phyloP scores from a whole-genome alignment of 164 flowering plant species.

The Vitis riparia region DNA sequence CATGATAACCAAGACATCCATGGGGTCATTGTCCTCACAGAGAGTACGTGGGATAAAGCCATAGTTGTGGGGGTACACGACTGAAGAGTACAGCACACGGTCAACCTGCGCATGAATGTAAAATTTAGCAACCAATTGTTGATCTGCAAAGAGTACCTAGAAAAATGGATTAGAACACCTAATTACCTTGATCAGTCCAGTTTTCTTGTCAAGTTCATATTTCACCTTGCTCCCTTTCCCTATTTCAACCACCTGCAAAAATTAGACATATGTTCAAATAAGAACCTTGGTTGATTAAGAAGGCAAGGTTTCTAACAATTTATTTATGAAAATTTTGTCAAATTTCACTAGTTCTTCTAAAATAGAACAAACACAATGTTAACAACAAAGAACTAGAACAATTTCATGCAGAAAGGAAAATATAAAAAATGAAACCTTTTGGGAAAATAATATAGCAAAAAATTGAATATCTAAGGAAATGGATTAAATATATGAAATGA shows the following conservation, averaged over 20 bases:
- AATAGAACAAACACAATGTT: no score
- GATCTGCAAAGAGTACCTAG: not conserved
- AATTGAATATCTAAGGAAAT: no score
- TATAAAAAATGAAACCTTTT: no score
- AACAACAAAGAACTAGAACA: no score
- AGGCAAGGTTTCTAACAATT: not conserved
- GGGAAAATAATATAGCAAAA: no score
- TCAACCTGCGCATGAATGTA: conserved; percentile 65
- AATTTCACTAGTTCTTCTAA: no score
- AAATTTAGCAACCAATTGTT: not conserved
- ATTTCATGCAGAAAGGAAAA: no score
- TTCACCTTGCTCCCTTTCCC: conserved; percentile 93
- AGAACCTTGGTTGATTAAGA: not conserved
- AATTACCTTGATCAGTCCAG: conserved; percentile 87
- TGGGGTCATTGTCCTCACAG: conserved; percentile 87
- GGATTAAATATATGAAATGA: no score
- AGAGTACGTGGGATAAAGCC: conserved; percentile 93
- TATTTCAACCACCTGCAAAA: conserved; percentile 82
- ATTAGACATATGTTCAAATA: not conserved
- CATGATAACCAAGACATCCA: conserved; percentile 88
- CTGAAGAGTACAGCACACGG: conserved; percentile 83
- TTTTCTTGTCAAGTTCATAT: conserved; percentile 91
- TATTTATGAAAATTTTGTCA: no score
- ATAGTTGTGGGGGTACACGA: conserved; percentile 95
- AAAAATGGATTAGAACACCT: not conserved